Conservation (phyloP, 2,329 filamentous ascomycete species). For the Pyrenochaeta sp. region DNA sequence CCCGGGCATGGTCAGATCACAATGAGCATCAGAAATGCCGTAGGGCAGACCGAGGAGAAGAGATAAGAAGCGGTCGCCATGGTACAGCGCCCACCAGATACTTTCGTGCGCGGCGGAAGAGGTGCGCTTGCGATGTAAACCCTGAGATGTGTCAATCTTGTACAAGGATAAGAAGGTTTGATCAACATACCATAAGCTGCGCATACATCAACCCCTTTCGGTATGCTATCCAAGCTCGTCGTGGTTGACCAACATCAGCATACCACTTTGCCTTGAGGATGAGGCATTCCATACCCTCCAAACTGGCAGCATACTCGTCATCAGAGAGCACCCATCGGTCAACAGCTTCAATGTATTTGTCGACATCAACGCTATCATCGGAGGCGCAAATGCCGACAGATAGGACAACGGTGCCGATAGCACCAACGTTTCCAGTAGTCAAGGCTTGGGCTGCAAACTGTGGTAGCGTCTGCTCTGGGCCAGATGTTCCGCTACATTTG, state of each 20-base stretch:
- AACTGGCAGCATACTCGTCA: constrained; percentile 59
- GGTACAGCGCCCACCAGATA: constrained; percentile 52
- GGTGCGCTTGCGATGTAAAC: constrained; percentile 50
- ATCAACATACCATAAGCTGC: constrained; percentile 59
- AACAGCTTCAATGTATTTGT: constrained; percentile 57
- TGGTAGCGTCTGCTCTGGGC: constrained; percentile 45
- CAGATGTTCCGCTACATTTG: constrained; percentile 54
- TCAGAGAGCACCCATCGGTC: constrained; percentile 59
- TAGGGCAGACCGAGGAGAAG: constrained; percentile 64
- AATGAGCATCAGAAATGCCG: constrained; percentile 51
- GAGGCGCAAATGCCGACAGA: constrained; percentile 51
- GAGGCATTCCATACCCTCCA: constrained; percentile 64
- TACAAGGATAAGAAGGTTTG: not conserved
- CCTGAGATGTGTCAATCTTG: constrained; percentile 35
- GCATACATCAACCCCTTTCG: constrained; percentile 62
- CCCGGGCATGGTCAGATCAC: constrained; percentile 43
- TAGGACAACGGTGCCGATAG: constrained; percentile 49
- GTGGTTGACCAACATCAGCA: constrained; percentile 64
- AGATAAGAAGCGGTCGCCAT: constrained; percentile 61
- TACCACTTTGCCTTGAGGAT: constrained; percentile 62
- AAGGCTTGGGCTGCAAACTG: constrained; percentile 56
- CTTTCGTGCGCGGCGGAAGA: constrained; percentile 44
- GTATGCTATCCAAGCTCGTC: constrained; percentile 62
- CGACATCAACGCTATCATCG: constrained; percentile 55
- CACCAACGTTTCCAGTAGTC: constrained; percentile 52